phyloP scores from a whole-genome alignment of 2,329 filamentous ascomycete species.

The Fusarium nanum region DNA sequence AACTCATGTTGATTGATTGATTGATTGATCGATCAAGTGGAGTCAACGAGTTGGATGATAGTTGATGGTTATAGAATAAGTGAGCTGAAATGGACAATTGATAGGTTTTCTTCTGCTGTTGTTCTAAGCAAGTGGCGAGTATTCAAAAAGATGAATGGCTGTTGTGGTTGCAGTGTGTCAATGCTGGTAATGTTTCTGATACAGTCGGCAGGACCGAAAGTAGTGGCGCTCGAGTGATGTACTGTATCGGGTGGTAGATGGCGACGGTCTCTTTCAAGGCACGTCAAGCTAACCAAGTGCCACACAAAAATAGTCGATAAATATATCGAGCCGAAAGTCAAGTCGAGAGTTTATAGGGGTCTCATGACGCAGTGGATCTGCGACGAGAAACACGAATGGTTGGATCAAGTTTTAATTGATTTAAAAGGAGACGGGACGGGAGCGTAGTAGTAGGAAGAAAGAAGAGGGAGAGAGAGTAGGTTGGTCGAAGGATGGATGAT shows the following conservation, averaged over 20 bases:
- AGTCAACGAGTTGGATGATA: background rate
- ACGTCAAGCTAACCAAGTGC: constrained; percentile 13
- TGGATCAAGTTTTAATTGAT: constrained; percentile 11
- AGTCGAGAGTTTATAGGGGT: constrained; percentile 19
- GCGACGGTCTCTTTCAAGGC: constrained; percentile 22
- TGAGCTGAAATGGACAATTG: background rate
- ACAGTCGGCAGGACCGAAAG: constrained; percentile 22
- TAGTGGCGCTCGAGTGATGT: constrained; percentile 22
- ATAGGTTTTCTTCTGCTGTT: background rate
- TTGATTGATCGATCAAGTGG: constrained; percentile 1
- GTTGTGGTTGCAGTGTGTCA: constrained; percentile 4
- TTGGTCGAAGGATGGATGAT: constrained; percentile 32
- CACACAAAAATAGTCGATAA: constrained; percentile 2
- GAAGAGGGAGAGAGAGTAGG: constrained; percentile 20
- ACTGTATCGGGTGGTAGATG: constrained; percentile 19
- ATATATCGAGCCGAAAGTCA: constrained; percentile 1
- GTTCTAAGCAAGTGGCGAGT: constrained; percentile 19
- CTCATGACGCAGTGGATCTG: constrained; percentile 36
- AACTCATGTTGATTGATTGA: constrained; percentile 53
- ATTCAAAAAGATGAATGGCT: background rate
- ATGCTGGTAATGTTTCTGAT: constrained; percentile 9
- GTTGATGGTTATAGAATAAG: background rate
- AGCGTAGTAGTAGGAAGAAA: constrained; percentile 14
- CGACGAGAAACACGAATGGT: constrained; percentile 23
- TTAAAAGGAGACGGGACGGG: constrained; percentile 6